Percentiles rank a stretch among this genome's conserved stretches.
Evolutionary conservation across 2,329 filamentous ascomycete genomes (phyloP).

Genomic region (Xylaria sp.): DNA sequence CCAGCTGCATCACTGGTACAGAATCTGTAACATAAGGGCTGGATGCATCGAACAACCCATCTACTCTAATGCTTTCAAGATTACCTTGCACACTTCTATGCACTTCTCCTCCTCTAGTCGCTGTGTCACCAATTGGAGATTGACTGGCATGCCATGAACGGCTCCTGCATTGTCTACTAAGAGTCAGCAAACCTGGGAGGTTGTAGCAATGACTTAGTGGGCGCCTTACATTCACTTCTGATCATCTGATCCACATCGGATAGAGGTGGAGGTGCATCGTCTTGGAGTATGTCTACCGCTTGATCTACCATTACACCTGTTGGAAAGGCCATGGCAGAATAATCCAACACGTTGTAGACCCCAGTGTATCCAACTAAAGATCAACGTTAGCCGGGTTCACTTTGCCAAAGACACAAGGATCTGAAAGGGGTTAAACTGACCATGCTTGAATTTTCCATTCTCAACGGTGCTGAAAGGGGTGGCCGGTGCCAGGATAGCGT

Average conservation of each 20-base stretch:
- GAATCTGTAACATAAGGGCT: background rate
- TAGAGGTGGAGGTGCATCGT: slow-evolving; percentile 50
- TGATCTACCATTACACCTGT: slow-evolving; percentile 57
- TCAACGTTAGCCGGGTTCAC: slow-evolving; percentile 3
- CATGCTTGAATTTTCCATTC: slow-evolving; percentile 57
- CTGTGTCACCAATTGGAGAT: slow-evolving; percentile 56
- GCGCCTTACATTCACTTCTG: slow-evolving; percentile 56
- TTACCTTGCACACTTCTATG: slow-evolving; percentile 48
- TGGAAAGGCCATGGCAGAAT: slow-evolving; percentile 60
- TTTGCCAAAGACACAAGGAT: background rate
- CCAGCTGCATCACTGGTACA: background rate
- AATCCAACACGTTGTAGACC: slow-evolving; percentile 62
- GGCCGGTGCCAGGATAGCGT: slow-evolving; percentile 71
- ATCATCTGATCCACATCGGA: slow-evolving; percentile 53
- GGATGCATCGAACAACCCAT: slow-evolving; percentile 2
- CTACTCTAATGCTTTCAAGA: slow-evolving; percentile 44
- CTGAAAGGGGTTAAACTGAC: slow-evolving; percentile 45
- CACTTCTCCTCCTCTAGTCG: slow-evolving; percentile 51
- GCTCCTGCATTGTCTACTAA: slow-evolving; percentile 53
- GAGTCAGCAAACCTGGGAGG: background rate
- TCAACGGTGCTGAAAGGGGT: slow-evolving; percentile 58
- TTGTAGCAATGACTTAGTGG: background rate
- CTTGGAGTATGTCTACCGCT: slow-evolving; percentile 50
- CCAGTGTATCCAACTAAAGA: slow-evolving; percentile 60
- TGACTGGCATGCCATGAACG: slow-evolving; percentile 58